Percentiles rank a stretch among this genome's conserved stretches.
Conservation (phyloP, 345 rosid species). For the Brassica incana region DNA sequence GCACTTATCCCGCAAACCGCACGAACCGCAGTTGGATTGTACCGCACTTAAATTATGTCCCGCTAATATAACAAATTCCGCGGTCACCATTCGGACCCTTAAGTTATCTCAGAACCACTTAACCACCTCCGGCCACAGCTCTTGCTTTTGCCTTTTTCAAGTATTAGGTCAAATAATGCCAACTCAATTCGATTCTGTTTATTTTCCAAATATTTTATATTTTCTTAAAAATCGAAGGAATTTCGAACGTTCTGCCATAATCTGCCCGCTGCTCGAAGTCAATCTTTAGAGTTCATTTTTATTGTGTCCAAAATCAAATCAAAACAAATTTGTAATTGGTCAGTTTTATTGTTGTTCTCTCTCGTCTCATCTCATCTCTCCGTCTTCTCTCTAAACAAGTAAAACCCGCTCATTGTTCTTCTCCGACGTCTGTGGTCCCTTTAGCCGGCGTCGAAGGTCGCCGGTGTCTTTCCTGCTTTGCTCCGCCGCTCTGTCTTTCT, state of each 20-base stretch:
- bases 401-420: no score
- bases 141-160: constrained; percentile 12
- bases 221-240: neutral
- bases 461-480: no score
- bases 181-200: constrained; percentile 3
- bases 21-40: no score
- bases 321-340: neutral
- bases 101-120: constrained; percentile 11
- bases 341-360: neutral
- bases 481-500: no score
- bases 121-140: constrained; percentile 24
- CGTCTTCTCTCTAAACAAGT: no score
- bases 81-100: neutral
- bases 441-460: no score
- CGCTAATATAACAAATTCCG: no score
- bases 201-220: neutral
- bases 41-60: no score
- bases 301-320: neutral
- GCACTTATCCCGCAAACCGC: no score
- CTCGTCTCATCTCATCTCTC: no score
- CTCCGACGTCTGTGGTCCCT: no score
- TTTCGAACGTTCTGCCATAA: neutral
- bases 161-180: constrained; percentile 20
- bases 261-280: neutral
- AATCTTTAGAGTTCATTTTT: neutral